Conservation (phyloP, 805 yeast genomes). For the Candida nitratophila region DNA sequence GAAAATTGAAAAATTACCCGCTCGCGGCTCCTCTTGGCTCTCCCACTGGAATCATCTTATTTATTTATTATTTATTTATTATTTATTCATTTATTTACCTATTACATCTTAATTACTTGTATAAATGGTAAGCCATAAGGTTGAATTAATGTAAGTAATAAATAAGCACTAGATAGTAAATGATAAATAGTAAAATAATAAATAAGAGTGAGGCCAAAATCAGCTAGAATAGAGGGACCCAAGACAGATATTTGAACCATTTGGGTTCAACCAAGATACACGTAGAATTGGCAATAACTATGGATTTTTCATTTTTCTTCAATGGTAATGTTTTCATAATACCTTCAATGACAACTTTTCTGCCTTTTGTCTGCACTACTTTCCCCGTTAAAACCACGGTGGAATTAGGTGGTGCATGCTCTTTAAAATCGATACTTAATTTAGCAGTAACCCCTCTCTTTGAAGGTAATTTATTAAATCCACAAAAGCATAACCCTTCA, state of each 20-base stretch:
- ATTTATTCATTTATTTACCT: too few species aligned
- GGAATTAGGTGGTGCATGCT: conserved; percentile 53
- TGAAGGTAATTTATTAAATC: conserved; percentile 74
- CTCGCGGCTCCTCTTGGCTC: too few species aligned
- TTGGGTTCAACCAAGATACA: conserved; percentile 80
- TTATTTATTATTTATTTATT: too few species aligned
- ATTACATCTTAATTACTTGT: background rate
- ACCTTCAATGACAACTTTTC: conserved; percentile 80
- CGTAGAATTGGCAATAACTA: conserved; percentile 44
- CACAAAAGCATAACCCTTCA: conserved; percentile 80
- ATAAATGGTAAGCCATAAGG: too few species aligned
- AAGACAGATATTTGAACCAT: conserved; percentile 70
- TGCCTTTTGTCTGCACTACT: conserved; percentile 60
- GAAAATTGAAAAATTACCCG: background rate
- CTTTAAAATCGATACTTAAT: conserved; percentile 55
- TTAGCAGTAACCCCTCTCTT: conserved; percentile 86
- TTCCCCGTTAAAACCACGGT: conserved; percentile 62
- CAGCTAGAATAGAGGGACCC: conserved; percentile 36
- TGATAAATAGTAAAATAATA: background rate
- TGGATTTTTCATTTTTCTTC: conserved; percentile 5
- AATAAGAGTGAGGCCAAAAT: too few species aligned
- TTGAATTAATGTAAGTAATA: too few species aligned
- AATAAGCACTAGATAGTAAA: too few species aligned
- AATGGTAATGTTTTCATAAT: conserved; percentile 43
- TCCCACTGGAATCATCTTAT: too few species aligned